Conservation (phyloP, 805 yeast species). For the Myxozyma monticola region DNA sequence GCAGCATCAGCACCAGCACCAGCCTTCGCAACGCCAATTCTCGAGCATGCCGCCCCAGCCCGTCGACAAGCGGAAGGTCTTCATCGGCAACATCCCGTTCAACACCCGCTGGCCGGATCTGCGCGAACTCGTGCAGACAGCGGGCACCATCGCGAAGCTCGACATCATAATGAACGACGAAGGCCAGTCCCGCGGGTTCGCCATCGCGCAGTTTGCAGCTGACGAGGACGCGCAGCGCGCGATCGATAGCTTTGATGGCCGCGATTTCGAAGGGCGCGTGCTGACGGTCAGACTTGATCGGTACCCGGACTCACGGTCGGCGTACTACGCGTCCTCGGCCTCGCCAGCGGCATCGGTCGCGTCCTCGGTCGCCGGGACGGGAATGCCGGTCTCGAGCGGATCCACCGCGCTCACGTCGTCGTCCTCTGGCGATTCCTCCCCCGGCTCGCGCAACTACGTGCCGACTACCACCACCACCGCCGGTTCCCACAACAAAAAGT, state of each 20-base stretch:
- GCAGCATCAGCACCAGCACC: background rate
- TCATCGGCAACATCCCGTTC: constrained; percentile 41
- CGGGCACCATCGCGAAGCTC: constrained; percentile 37
- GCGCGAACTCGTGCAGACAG: constrained; percentile 34
- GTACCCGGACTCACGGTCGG: constrained; percentile 48
- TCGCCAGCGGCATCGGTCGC: too few species aligned
- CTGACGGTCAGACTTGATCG: constrained; percentile 63
- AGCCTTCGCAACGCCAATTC: background rate
- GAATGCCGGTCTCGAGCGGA: too few species aligned
- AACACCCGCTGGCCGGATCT: constrained; percentile 38
- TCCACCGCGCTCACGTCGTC: constrained; percentile 7
- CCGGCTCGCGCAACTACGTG: constrained; percentile 3
- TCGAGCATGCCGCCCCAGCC: constrained; percentile 4
- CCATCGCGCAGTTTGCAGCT: constrained; percentile 55
- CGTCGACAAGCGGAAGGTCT: constrained; percentile 37
- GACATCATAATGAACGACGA: constrained; percentile 44
- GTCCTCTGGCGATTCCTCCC: constrained; percentile 13
- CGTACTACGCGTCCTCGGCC: too few species aligned
- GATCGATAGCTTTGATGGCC: constrained; percentile 53
- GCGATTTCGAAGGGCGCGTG: constrained; percentile 57
- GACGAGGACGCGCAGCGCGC: constrained; percentile 50
- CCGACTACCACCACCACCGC: background rate
- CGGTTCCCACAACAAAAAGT: background rate
- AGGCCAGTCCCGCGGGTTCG: constrained; percentile 59
- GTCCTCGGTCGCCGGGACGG: too few species aligned